phyloP scores from a whole-genome alignment of 306 rosid genomes.

The Gastrolobium bilobum region DNA sequence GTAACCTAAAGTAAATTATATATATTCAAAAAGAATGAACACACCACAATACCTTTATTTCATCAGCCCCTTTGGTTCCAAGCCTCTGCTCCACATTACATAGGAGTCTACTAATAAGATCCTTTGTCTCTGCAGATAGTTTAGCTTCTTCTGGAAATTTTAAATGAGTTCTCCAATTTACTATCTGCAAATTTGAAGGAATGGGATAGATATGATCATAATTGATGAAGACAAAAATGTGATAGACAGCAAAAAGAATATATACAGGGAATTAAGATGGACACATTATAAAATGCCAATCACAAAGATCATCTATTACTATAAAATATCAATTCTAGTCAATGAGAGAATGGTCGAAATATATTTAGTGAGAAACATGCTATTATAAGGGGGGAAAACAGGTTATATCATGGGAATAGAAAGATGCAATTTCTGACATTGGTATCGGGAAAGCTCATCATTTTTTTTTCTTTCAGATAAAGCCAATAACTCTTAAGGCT shows the following conservation, averaged over 20 bases:
- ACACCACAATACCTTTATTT: slow-evolving; percentile 96
- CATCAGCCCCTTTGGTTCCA: slow-evolving; percentile 97
- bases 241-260: neutral
- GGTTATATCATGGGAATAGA: slow-evolving; percentile 11
- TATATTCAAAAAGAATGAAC: slow-evolving; percentile 61
- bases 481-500: slow-evolving; percentile 30
- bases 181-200: slow-evolving; percentile 76
- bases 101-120: slow-evolving; percentile 84
- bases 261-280: neutral
- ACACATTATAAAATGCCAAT: slow-evolving; percentile 7
- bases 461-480: neutral
- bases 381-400: neutral
- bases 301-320: neutral
- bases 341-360: slow-evolving; percentile 7
- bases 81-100: slow-evolving; percentile 97
- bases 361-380: slow-evolving; percentile 2
- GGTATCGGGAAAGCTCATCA: slow-evolving; percentile 4
- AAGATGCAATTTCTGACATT: slow-evolving; percentile 1
- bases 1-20: slow-evolving; percentile 44
- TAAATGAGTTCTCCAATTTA: slow-evolving; percentile 94
- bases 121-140: slow-evolving; percentile 92
- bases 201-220: slow-evolving; percentile 38
- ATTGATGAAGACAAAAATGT: slow-evolving; percentile 30
- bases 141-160: slow-evolving; percentile 98
- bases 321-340: slow-evolving; percentile 23